phyloP scores from a whole-genome alignment of 2,329 filamentous ascomycete species.

The Diplodia scrobiculata region DNA sequence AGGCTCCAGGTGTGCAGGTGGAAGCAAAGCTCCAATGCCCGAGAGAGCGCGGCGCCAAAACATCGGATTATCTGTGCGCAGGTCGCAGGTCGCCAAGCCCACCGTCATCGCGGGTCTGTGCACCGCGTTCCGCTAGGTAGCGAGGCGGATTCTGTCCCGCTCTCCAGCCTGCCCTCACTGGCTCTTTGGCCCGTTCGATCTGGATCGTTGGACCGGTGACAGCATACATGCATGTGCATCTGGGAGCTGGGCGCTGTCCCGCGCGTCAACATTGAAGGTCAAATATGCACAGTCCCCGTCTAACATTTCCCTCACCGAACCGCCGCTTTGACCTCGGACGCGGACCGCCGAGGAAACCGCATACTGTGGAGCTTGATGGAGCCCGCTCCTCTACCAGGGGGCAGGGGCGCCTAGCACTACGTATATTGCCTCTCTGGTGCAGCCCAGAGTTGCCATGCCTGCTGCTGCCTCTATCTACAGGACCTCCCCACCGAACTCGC shows the following conservation, averaged over 20 bases:
- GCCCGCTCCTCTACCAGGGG: not conserved
- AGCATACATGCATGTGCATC: not conserved
- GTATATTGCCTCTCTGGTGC: not conserved
- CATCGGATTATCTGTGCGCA: conserved; percentile 3
- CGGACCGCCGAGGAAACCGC: conserved; percentile 14
- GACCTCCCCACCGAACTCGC: not conserved
- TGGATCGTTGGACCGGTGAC: not conserved
- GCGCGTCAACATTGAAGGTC: not conserved
- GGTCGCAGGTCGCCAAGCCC: conserved; percentile 10
- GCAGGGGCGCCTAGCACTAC: not conserved
- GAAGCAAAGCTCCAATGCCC: conserved; percentile 27
- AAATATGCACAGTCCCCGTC: not conserved
- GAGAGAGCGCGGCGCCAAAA: conserved; percentile 25
- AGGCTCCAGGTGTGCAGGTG: conserved; percentile 9
- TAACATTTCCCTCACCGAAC: conserved; percentile 8
- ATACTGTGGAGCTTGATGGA: conserved; percentile 12
- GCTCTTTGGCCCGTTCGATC: not conserved
- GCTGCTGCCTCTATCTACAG: not conserved
- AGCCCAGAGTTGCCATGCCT: no score
- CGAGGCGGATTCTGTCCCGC: conserved; percentile 8
- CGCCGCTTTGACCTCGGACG: conserved; percentile 15
- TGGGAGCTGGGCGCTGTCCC: not conserved
- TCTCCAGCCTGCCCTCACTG: not conserved
- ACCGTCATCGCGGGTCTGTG: conserved; percentile 4
- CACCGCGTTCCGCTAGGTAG: not conserved